Evolutionary conservation across 176 grass and related monocot genomes (phyloP), one percentile per base, ranked within the genome.

Genomic region (Cenchrus fungigraminus): DNA sequence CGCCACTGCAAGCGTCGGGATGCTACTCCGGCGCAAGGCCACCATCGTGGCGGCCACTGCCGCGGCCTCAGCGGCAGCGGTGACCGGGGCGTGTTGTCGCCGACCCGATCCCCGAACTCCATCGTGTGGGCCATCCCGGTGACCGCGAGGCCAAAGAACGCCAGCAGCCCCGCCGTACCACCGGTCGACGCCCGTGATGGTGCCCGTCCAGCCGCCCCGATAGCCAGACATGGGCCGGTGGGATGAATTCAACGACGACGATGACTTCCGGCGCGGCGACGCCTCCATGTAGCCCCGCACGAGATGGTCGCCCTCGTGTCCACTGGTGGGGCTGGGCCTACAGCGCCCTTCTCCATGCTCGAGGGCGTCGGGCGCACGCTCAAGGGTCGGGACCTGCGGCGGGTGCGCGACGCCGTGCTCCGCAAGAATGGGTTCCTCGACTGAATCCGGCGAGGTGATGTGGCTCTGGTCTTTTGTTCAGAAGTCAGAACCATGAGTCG

Each of bases 291-390:
- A 87, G 22, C 85, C 89, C 68, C 84, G 74, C 89, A 90, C 76
- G 89, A 91, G 89, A 91, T 91, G 89, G 89, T 91, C 61, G 80
- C 75, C 44, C 80, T 84, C 28, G 40, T 84, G 2, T 86, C 88
- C 79, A 79, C 88, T 17, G 78, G 83, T 8, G 88, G 72, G 65
- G 37, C 74, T 11, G 79, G 75, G 6, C 75, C 89, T 12, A 69
- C 62, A 32, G 85, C 85, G 1, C 85, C 89, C 1, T 94, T 92
- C 84, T 99, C 97, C 37, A 87, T 96, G 61, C 89, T 94, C 61
- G 96, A 95, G 91, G 96, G 96, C 63, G 91, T 88, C 6, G 96
- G 96, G 0, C 85, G 96, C 67, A 98, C 93, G 16, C 91, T 95
- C 9, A 98, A 98, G 71, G 96, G 96, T 52, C 88, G 96, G 1